phyloP scores from a whole-genome alignment of 1,139 yeast genomes.

The Zygosaccharomyces pseudobailii region DNA sequence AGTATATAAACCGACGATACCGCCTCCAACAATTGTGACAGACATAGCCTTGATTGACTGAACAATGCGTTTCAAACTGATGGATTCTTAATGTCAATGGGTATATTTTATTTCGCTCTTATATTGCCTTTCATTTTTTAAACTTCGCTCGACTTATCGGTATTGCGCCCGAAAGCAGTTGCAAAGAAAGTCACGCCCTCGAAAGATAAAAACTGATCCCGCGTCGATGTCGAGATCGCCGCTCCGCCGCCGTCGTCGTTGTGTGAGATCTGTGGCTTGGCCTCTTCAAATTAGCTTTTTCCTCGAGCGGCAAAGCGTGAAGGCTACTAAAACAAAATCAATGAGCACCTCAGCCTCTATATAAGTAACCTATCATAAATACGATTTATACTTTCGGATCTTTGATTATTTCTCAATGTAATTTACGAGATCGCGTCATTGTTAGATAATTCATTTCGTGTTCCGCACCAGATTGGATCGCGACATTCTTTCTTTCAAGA shows the following conservation, averaged over 20 bases:
- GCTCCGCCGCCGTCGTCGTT: background rate
- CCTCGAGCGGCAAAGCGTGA: background rate
- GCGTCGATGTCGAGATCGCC: background rate
- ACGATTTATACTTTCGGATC: background rate
- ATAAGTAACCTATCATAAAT: background rate
- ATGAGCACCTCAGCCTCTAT: background rate
- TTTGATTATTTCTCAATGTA: background rate
- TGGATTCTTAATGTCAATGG: background rate
- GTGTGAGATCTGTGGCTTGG: background rate
- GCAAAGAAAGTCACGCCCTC: background rate
- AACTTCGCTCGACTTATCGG: background rate
- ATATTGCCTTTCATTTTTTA: background rate
- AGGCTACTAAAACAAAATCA: background rate
- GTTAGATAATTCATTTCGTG: background rate
- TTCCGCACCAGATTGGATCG: conserved; percentile 1
- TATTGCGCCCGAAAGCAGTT: too few species aligned
- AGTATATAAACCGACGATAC: conserved; percentile 68
- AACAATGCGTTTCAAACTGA: background rate
- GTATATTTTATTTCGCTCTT: background rate
- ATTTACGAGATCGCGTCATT: background rate
- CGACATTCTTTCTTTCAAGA: conserved; percentile 3
- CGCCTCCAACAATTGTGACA: conserved; percentile 42
- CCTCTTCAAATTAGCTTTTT: background rate
- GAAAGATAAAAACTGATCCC: background rate
- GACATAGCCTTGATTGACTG: background rate